phyloP scores from a whole-genome alignment of 2,329 filamentous ascomycete species.

The Fusarium udum region DNA sequence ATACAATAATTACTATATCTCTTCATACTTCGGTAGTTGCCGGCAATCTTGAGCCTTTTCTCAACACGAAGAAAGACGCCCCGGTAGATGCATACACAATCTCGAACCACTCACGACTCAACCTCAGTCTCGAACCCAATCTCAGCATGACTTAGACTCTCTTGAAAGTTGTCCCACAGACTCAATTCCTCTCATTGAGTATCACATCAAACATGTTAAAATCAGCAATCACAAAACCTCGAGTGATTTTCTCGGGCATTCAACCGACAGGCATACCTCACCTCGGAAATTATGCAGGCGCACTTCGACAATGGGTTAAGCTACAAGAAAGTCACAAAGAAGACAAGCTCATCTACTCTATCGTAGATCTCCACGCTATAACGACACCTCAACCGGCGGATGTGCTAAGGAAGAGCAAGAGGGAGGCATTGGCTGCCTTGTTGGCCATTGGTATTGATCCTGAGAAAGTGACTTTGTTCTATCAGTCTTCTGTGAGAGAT shows the following conservation, averaged over 20 bases:
- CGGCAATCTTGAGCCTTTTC: neutral
- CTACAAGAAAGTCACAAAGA: slow-evolving; percentile 71
- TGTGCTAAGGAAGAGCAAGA: slow-evolving; percentile 70
- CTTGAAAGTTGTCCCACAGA: neutral
- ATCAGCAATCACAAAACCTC: slow-evolving; percentile 17
- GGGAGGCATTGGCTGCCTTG: slow-evolving; percentile 80
- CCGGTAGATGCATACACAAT: slow-evolving; percentile 41
- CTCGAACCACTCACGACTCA: slow-evolving; percentile 1
- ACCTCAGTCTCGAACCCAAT: slow-evolving; percentile 1
- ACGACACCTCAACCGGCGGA: slow-evolving; percentile 76
- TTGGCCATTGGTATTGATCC: slow-evolving; percentile 87
- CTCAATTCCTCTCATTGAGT: neutral
- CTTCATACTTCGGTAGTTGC: neutral
- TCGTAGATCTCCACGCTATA: slow-evolving; percentile 95
- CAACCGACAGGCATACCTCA: slow-evolving; percentile 96
- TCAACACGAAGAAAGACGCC: neutral
- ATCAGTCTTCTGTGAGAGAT: slow-evolving; percentile 70
- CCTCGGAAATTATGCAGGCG: slow-evolving; percentile 93
- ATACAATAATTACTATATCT: neutral
- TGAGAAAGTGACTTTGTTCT: slow-evolving; percentile 80
- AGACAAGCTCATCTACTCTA: slow-evolving; percentile 78
- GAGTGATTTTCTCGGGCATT: slow-evolving; percentile 91
- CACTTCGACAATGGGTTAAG: slow-evolving; percentile 84
- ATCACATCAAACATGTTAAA: slow-evolving; percentile 8
- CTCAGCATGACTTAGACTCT: neutral